A percentile compares a stretch with the other conserved stretches of the same genome.
phyloP scores from a whole-genome alignment of 352 stramenopile genomes.

The Pythium pyrilobum region DNA sequence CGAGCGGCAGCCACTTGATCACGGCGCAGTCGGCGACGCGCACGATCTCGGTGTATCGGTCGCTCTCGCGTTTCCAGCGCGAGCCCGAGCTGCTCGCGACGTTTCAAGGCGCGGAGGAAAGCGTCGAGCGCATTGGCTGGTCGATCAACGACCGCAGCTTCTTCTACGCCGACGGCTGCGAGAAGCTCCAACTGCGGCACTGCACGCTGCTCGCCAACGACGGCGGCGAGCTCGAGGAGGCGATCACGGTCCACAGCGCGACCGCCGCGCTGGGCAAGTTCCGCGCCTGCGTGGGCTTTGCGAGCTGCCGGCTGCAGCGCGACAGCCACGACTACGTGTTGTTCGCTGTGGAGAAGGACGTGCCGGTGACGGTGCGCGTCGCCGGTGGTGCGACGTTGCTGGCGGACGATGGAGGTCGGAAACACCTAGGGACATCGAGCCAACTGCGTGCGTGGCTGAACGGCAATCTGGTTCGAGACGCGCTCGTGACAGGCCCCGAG shows the following conservation, averaged over 20 bases:
- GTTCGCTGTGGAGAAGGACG: slow-evolving; percentile 43
- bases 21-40: slow-evolving; percentile 34
- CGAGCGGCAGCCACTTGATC: slow-evolving; percentile 46
- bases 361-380: no score
- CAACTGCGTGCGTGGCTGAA: slow-evolving; percentile 50
- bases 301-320: slow-evolving; percentile 1
- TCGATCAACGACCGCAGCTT: slow-evolving; percentile 46
- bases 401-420: not conserved
- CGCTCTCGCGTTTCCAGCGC: slow-evolving; percentile 30
- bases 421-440: not conserved
- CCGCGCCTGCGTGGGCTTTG: not conserved
- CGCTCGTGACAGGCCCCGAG: slow-evolving; percentile 13
- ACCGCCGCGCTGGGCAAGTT: slow-evolving; percentile 2
- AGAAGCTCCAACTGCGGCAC: slow-evolving; percentile 26
- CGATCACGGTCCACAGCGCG: slow-evolving; percentile 5
- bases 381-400: no score
- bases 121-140: slow-evolving; percentile 35
- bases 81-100: slow-evolving; percentile 45
- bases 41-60: slow-evolving; percentile 46
- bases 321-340: slow-evolving; percentile 54
- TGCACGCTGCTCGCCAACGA: slow-evolving; percentile 29
- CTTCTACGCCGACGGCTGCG: slow-evolving; percentile 29
- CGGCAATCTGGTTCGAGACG: slow-evolving; percentile 36
- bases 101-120: slow-evolving; percentile 39
- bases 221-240: slow-evolving; percentile 34